phyloP scores from a whole-genome alignment of 306 rosid genomes.

The Bauhinia variegata region DNA sequence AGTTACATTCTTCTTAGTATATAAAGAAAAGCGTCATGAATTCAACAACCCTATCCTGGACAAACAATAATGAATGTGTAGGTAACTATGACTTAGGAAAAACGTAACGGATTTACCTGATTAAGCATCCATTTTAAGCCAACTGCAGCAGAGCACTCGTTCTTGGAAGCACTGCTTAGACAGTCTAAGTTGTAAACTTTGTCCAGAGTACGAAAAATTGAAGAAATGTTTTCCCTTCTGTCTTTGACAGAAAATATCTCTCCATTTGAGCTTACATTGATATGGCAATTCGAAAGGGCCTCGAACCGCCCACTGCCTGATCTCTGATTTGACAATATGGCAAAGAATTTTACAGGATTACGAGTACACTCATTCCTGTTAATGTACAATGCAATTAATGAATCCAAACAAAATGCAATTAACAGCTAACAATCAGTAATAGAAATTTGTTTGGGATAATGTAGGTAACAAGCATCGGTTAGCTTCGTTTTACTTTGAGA shows the following conservation, averaged over 20 bases:
- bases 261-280: conserved; percentile 85
- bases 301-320: conserved; percentile 99
- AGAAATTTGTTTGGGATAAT: conserved; percentile 63
- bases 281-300: conserved; percentile 82
- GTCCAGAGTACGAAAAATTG: conserved; percentile 75
- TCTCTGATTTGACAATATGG: conserved; percentile 87
- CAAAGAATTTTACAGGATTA: conserved; percentile 84
- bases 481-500: conserved; percentile 31
- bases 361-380: conserved; percentile 74
- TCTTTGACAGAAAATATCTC: conserved; percentile 76
- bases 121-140: conserved; percentile 99
- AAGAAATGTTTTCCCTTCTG: conserved; percentile 71
- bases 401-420: conserved; percentile 17
- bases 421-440: neutral
- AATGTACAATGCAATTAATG: conserved; percentile 33
- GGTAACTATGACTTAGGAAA: neutral
- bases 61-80: conserved; percentile 4
- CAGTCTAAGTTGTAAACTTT: conserved; percentile 89
- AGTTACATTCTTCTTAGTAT: neutral
- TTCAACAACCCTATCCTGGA: neutral
- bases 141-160: conserved; percentile 87
- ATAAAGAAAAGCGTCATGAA: neutral
- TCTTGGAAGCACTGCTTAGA: conserved; percentile 94
- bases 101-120: conserved; percentile 58
- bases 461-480: conserved; percentile 45